These are phyloP conservation scores for Crithidia brevicula DNA, from an alignment of 208 protist species.

Conservation along the genomic window DNA sequence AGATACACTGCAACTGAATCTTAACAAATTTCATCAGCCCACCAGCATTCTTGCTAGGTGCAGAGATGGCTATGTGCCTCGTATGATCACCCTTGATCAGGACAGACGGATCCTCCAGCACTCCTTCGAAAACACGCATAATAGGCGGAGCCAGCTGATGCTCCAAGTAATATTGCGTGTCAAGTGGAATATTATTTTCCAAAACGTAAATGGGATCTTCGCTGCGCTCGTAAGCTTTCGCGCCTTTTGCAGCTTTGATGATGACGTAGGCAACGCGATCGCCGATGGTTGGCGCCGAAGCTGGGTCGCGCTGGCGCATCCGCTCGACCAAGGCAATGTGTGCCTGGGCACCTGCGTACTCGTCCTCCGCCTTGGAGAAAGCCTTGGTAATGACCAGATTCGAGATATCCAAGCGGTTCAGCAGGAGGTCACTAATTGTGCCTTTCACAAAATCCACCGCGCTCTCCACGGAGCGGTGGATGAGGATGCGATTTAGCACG, in stretches of 20 bases:
- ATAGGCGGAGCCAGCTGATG: constrained; percentile 87
- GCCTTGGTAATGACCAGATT: constrained; percentile 88
- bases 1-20: constrained; percentile 95
- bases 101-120: constrained; percentile 93
- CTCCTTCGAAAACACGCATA: constrained; percentile 94
- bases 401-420: constrained; percentile 88
- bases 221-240: constrained; percentile 98
- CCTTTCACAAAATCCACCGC: constrained; percentile 93
- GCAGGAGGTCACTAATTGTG: constrained; percentile 85
- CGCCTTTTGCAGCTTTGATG: constrained; percentile 76
- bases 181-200: constrained; percentile 90
- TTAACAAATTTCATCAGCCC: constrained; percentile 98
- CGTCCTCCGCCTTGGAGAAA: constrained; percentile 93
- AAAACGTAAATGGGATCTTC: constrained; percentile 99
- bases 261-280: constrained; percentile 90
- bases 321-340: constrained; percentile 88
- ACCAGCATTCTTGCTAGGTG: constrained; percentile 91
- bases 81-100: constrained; percentile 98
- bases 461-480: constrained; percentile 84
- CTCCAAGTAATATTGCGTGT: constrained; percentile 91
- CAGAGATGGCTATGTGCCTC: constrained; percentile 93
- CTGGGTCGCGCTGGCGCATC: constrained; percentile 85
- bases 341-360: constrained; percentile 93
- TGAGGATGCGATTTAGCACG: constrained; percentile 87
- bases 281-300: constrained; percentile 81